Conservation (phyloP, 129 eudicot genomes). For the Lactuca sativa region DNA sequence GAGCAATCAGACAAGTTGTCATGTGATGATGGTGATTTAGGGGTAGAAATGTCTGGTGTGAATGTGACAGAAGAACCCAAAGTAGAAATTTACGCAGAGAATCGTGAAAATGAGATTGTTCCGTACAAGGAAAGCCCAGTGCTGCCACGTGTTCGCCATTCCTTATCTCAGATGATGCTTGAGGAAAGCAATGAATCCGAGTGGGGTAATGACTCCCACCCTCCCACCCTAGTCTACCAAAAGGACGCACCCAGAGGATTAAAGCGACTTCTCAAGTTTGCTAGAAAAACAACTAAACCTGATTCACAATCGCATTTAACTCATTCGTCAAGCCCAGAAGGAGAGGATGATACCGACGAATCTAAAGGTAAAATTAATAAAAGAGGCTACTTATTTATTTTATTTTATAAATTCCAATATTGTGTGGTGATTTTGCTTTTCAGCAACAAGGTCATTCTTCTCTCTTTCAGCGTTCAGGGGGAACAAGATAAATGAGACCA, state of each 20-base stretch:
- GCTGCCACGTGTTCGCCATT: constrained; percentile 74
- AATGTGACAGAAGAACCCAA: constrained; percentile 46
- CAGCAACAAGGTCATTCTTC: constrained; percentile 98
- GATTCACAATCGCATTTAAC: constrained; percentile 69
- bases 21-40: constrained; percentile 25
- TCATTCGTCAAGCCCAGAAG: constrained; percentile 85
- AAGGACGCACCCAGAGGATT: constrained; percentile 93
- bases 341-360: constrained; percentile 91
- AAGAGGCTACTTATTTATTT: constrained; percentile 32
- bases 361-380: constrained; percentile 45
- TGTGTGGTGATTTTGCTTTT: constrained; percentile 42
- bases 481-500: constrained; percentile 58
- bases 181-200: constrained; percentile 84
- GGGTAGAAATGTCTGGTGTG: constrained; percentile 22
- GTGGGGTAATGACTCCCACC: constrained; percentile 94
- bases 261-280: constrained; percentile 85
- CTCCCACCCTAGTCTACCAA: constrained; percentile 77
- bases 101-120: constrained; percentile 48
- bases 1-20: constrained; percentile 30
- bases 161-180: constrained; percentile 92
- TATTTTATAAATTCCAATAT: constrained; percentile 33
- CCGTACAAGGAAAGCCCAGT: constrained; percentile 30
- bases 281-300: constrained; percentile 77
- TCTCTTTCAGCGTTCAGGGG: constrained; percentile 99
- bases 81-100: constrained; percentile 61